Evolutionary conservation across 2,329 filamentous ascomycete genomes (phyloP), one percentile per base, ranked within the genome.

Genomic region (Trichoderma harzianum): DNA sequence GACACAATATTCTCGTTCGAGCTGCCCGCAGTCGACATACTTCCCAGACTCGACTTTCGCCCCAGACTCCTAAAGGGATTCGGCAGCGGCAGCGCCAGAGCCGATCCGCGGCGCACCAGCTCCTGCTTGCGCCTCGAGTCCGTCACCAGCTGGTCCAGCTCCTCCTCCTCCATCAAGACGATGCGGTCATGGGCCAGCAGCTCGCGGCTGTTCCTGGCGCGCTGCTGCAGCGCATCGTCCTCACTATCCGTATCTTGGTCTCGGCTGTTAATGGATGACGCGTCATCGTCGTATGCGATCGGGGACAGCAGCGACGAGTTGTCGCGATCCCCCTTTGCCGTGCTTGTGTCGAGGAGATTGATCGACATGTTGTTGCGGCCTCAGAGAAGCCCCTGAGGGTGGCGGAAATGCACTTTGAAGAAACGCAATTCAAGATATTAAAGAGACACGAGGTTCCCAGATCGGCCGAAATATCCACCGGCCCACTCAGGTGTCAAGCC

Each of bases 231-330:
- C 77, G 92, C 85, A 79, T 94, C 91, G 79, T 94, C 92, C 75
- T 93, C 91, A 81, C 90, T 92, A 78, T 94, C 92, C 71, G 89
- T 91, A 78, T 93, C 91, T 79, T 93, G 91, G 77, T 92, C 91
- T 82, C 88, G 87, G 76, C 86, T 90, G 76, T 90, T 87, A 55
- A 93, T 82, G 7, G 91, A 92, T 14, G 88, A 83, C 68, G 89
- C 90, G 80, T 93, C 92, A 76, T 90, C 90, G 75, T 93, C 91
- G 83, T 92, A 91, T 62, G 84, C 86, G 73, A 84, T 80, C 53
- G 90, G 90, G 14, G 90, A 91, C 61, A 93, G 87, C 62, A 92
- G 85, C 60, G 86, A 87, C 65, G 76, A 75, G 71, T 79, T 78
- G 74, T 83, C 81, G 62, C 76, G 77, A 26, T 72, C 74, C 70